phyloP scores from a whole-genome alignment of 179 eudicot genomes.

The Nepenthes alata region DNA sequence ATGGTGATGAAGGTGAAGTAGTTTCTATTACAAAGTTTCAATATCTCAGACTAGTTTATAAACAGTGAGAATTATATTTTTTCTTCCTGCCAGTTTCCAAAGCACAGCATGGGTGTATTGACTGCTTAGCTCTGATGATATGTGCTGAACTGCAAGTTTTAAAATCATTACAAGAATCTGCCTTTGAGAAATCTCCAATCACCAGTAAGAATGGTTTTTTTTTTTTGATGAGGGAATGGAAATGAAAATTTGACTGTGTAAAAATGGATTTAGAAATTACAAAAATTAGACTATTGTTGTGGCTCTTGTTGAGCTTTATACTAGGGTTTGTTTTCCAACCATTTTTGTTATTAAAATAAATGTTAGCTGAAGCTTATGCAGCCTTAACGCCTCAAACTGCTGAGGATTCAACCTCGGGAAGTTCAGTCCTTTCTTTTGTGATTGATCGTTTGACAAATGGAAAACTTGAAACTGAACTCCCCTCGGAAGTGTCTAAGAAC shows the following conservation, averaged over 20 bases:
- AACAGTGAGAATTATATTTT: neutral
- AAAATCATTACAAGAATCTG: constrained; percentile 14
- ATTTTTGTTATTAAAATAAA: too few relatives aligned
- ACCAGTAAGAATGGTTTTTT: constrained; percentile 1
- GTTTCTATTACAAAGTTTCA: neutral
- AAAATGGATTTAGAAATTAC: neutral
- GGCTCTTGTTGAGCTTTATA: neutral
- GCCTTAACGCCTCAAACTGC: constrained; percentile 7
- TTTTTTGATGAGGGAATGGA: neutral
- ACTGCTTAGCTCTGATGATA: constrained; percentile 63
- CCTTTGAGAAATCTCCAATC: constrained; percentile 12
- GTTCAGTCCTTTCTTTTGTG: constrained; percentile 40
- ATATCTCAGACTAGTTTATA: neutral
- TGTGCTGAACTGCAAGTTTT: constrained; percentile 55
- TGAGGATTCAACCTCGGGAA: constrained; percentile 21
- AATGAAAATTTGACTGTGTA: neutral
- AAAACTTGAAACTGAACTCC: constrained; percentile 4
- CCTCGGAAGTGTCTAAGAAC: constrained; percentile 7
- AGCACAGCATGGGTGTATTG: constrained; percentile 86
- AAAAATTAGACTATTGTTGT: neutral
- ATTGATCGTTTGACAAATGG: constrained; percentile 28
- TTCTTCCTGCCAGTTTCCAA: constrained; percentile 38
- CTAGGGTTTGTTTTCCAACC: too few relatives aligned
- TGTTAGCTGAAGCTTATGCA: constrained; percentile 8
- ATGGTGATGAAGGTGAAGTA: constrained; percentile 55